These are phyloP conservation scores for Leptographium wingfieldii DNA, from an alignment of 2,329 filamentous ascomycete species.

Conservation along the genomic window DNA sequence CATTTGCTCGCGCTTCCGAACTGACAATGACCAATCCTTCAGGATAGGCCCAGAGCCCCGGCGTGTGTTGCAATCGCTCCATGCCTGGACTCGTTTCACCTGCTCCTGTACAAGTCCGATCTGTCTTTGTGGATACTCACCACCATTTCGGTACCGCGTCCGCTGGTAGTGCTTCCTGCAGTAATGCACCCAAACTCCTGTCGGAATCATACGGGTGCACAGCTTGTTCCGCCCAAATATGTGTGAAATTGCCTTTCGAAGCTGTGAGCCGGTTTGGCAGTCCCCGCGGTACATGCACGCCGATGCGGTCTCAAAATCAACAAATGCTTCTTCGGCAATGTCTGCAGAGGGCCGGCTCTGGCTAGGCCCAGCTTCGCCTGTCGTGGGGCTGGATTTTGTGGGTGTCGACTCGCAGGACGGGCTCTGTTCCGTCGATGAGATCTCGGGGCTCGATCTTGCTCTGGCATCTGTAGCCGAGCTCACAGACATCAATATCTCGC, in stretches of 20 bases:
- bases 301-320: slow-evolving; percentile 7
- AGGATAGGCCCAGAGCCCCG: slow-evolving; percentile 31
- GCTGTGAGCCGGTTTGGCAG: slow-evolving; percentile 47
- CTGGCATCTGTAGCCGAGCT: background rate
- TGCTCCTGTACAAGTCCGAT: slow-evolving; percentile 51
- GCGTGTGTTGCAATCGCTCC: slow-evolving; percentile 40
- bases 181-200: slow-evolving; percentile 59
- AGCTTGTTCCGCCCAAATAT: slow-evolving; percentile 75
- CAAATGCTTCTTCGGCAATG: background rate
- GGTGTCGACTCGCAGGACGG: background rate
- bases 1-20: slow-evolving; percentile 52
- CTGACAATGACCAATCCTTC: slow-evolving; percentile 46
- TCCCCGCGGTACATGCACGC: slow-evolving; percentile 42
- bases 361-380: background rate
- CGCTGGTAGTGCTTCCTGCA: slow-evolving; percentile 80
- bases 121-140: slow-evolving; percentile 48
- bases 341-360: background rate
- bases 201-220: slow-evolving; percentile 57
- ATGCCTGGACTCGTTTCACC: slow-evolving; percentile 48
- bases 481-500: background rate
- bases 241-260: slow-evolving; percentile 67
- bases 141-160: slow-evolving; percentile 52
- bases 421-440: background rate
- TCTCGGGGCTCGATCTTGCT: background rate
- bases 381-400: background rate